phyloP scores from a whole-genome alignment of 306 rosid genomes.

The Prunus persica region DNA sequence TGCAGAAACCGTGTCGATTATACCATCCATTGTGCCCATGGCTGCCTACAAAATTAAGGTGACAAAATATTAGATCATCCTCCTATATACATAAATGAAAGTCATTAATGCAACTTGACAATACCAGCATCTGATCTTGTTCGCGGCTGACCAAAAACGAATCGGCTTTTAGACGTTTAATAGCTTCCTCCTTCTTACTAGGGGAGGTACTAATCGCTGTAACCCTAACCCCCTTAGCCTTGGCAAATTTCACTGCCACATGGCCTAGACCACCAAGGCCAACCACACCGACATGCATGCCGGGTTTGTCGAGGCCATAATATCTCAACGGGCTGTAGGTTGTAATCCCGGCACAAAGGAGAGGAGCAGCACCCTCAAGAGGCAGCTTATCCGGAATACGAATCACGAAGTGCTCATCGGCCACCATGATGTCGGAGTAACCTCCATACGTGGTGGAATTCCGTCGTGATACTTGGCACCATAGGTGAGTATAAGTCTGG shows the following conservation, averaged over 20 bases:
- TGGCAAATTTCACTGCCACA: too few relatives aligned
- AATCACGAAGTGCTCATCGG: background rate
- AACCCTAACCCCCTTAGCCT: too few relatives aligned
- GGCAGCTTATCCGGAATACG: background rate
- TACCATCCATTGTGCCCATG: constrained; percentile 33
- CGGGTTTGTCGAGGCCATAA: background rate
- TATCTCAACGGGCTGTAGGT: constrained; percentile 3
- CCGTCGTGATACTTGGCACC: background rate
- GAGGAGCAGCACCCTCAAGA: background rate
- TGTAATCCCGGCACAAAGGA: constrained; percentile 10
- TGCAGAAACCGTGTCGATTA: constrained; percentile 36
- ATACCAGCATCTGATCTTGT: constrained; percentile 15
- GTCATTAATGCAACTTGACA: too few relatives aligned
- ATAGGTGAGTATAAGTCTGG: background rate
- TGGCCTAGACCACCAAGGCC: too few relatives aligned
- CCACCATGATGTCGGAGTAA: constrained; percentile 7
- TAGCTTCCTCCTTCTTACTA: background rate
- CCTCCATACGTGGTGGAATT: background rate
- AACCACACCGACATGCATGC: background rate
- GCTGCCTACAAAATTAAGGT: constrained; percentile 21
- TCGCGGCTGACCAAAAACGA: constrained; percentile 11
- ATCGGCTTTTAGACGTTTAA: background rate
- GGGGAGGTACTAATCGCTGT: too few relatives aligned
- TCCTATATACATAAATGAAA: too few relatives aligned
- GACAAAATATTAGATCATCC: background rate